These are phyloP conservation scores for Rhypophila decipiens DNA, from an alignment of 495 filamentous ascomycete species.

Conservation along the genomic window DNA sequence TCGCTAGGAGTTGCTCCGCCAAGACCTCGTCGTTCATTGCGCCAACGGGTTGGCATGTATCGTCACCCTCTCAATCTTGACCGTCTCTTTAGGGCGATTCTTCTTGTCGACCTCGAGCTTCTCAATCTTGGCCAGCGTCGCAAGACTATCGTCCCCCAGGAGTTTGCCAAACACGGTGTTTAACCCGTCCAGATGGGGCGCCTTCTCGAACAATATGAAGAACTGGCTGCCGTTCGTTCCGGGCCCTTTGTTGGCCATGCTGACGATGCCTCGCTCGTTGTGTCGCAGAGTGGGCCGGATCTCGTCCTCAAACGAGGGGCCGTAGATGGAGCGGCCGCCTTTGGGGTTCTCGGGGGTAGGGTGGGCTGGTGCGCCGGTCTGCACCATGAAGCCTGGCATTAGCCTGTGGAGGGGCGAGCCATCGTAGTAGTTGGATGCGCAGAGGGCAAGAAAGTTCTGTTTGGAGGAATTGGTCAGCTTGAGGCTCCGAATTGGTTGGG, in stretches of 20 bases:
- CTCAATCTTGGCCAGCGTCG: conserved; percentile 71
- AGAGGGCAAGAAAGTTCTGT: conserved; percentile 94
- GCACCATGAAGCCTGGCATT: conserved; percentile 87
- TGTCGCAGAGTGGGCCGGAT: conserved; percentile 79
- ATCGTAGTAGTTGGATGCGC: conserved; percentile 82
- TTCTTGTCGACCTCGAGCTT: conserved; percentile 83
- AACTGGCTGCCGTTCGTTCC: conserved; percentile 93
- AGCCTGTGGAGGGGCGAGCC: conserved; percentile 84
- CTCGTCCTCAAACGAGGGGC: conserved; percentile 83
- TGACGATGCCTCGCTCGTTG: conserved; percentile 77
- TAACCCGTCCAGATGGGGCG: conserved; percentile 86
- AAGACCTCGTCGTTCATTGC: too few relatives aligned
- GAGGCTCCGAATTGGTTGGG: not conserved
- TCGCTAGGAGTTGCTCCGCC: too few relatives aligned
- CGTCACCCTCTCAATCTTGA: conserved; percentile 67
- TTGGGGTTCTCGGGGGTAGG: conserved; percentile 59
- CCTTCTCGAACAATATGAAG: conserved; percentile 79
- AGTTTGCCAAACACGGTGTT: conserved; percentile 93
- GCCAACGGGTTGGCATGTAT: conserved; percentile 95
- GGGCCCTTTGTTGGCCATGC: conserved; percentile 89
- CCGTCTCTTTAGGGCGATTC: conserved; percentile 65
- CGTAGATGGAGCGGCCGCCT: conserved; percentile 79
- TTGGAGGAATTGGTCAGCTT: not conserved
- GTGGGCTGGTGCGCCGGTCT: conserved; percentile 73
- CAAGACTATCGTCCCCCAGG: conserved; percentile 52